Evolutionary conservation across 208 protist species (phyloP), one percentile per base, ranked within the genome.

Genomic region (Acanthamoeba castellanii): DNA sequence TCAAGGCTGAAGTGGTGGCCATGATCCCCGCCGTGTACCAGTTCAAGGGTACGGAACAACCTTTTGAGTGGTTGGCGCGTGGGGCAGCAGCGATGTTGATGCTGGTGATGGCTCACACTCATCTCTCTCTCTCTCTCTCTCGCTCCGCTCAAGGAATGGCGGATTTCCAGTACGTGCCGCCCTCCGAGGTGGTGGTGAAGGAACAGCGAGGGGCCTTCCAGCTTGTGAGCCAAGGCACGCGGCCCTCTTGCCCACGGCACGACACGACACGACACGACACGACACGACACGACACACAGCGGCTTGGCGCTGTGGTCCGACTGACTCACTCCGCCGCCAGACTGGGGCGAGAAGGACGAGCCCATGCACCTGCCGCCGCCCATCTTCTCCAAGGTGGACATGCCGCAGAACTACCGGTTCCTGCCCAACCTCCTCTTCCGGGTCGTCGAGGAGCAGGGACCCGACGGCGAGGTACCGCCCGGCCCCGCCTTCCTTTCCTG

Each of bases 151-250:
- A 6, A 85, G 76, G 76, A 20, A 91, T 91, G 85, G 85, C 85
- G 32, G 85, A 91, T 55, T 91, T 74, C 57, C 85, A 91, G 85
- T 91, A 91, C 85, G 25, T 91, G 13, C 85, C 85, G 8, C 85
- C 85, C 8, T 11, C 85, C 27, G 57, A 64, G 22, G 85, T 72
- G 14, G 85, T 91, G 18, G 47, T 57, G 30, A 85, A 85, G 76
- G 45, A 85, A n/a, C 76, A 85, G 76, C 34, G 76, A 13, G 76
- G 76, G 6, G 76, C 47, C 20, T 57, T 85, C 34, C 76, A 85
- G 47, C 47, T 85, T 25, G 57, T 85, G 76, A 85, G 47, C 76
- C 45, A 85, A 57, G 76, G 76, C n/a, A 59, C 22, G 76, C 25
- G 42, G 42, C 42, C 42, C 5, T 9, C 5, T 8, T 3, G 4